Conservation (phyloP, 2,329 filamentous ascomycete species). For the Aspergillus hortae region DNA sequence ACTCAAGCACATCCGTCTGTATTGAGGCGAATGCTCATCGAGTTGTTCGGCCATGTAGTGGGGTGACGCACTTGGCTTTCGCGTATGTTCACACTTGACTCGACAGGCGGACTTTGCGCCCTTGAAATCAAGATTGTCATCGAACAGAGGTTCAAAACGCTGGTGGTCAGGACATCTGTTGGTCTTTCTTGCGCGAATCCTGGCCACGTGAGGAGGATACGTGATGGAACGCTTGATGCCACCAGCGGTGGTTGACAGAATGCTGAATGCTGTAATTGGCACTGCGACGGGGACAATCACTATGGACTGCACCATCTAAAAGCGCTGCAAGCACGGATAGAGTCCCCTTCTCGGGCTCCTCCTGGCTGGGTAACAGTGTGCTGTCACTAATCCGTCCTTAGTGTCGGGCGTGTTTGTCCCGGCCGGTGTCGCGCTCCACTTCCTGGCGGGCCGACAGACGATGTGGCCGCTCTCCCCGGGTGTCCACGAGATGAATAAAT, state of each 20-base stretch:
- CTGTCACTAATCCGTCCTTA: neutral
- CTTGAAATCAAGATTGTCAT: neutral
- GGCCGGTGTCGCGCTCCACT: conserved; percentile 32
- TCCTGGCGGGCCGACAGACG: conserved; percentile 39
- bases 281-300: neutral
- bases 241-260: conserved; percentile 1
- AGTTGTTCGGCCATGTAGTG: conserved; percentile 3
- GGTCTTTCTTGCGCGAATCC: neutral
- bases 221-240: conserved; percentile 3
- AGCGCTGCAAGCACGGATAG: conserved; percentile 3
- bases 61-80: neutral
- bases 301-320: neutral
- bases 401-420: conserved; percentile 27
- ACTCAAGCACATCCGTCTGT: neutral
- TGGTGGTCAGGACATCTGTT: neutral
- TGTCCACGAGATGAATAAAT: conserved; percentile 38
- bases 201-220: conserved; percentile 3
- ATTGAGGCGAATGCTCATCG: neutral
- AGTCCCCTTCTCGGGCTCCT: conserved; percentile 3
- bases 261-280: conserved; percentile 1
- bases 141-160: conserved; percentile 5
- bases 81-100: neutral
- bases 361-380: neutral
- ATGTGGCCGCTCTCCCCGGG: conserved; percentile 33
- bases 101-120: neutral